Evolutionary conservation across 2,329 filamentous ascomycete genomes (phyloP).

Genomic region (Ophiosphaerella herpotricha): DNA sequence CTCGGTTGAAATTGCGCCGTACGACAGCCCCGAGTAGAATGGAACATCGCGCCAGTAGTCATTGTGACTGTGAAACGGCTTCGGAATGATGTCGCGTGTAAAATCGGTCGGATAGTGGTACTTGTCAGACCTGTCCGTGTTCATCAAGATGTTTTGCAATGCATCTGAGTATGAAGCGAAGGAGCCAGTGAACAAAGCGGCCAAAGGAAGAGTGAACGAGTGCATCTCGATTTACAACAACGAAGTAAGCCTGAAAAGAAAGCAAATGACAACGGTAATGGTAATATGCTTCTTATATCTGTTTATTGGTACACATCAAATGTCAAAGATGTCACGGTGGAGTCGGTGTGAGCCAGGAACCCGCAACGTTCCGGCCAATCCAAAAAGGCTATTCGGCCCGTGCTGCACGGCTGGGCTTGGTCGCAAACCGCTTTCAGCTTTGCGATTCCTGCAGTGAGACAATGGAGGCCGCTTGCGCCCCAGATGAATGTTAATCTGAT

Average conservation of each 20-base stretch:
- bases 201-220: constrained; percentile 17
- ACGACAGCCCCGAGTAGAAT: constrained; percentile 58
- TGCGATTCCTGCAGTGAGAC: no score
- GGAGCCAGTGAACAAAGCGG: constrained; percentile 18
- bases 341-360: constrained; percentile 16
- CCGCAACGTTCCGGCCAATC: constrained; percentile 25
- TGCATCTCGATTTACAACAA: constrained; percentile 21
- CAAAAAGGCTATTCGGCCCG: constrained; percentile 10
- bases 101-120: constrained; percentile 67
- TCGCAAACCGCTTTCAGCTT: no score
- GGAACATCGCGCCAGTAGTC: constrained; percentile 61
- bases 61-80: constrained; percentile 62
- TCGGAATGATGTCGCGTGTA: constrained; percentile 64
- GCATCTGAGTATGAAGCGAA: constrained; percentile 47
- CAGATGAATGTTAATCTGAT: no score
- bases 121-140: constrained; percentile 57
- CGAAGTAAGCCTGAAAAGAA: neutral
- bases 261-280: no score
- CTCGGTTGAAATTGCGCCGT: constrained; percentile 63
- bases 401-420: neutral
- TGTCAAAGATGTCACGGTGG: constrained; percentile 26
- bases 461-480: no score
- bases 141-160: constrained; percentile 61
- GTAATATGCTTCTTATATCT: neutral
- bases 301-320: constrained; percentile 15